Evolutionary conservation across 139 green algal species (phyloP), one percentile per base, ranked within the genome.

Genomic region (Chlamydomonas incerta): DNA sequence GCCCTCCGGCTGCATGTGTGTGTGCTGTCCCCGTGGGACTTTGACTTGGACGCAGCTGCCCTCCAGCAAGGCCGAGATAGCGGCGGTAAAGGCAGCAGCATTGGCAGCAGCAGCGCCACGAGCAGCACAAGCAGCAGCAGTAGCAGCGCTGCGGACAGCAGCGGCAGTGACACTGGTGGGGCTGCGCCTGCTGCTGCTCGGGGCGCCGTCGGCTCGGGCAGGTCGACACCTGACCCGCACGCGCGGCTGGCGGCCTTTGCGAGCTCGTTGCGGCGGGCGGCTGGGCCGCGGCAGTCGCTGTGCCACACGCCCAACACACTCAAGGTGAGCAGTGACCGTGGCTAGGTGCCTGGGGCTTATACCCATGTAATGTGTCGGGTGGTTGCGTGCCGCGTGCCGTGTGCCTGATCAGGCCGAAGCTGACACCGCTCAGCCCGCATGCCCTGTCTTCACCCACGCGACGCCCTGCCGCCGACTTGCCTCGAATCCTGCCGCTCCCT

Each of bases 11-110:
- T 72, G 20, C 26, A 29, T 2, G 60, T 82, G 75, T 55, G 2
- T 24, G 60, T 82, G 18, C 55, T 82, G 47, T 82, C 75, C 24
- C 75, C 75, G 14, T 82, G 75, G 75, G 75, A 82, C n/a, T 82
- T 82, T 28, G 18, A 72, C 3, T 2, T 21, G 26, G 24, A 15
- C 18, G 60, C 23, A 15, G 60, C 21, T n/a, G 60, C 18, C 41
- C 41, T 50, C 6, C 41, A 50, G 41, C 41, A 8, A 8, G 41
- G 41, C 8, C 41, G 41, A 50, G 41, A 5, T 34, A 67, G 33
- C 28, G 1, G 18, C 28, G 29, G 41, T 8, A 50, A 50, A 8
- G 8, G 8, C 41, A 50, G 41, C 41, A 50, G 41, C 41, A 50
- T 5, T 8, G 8, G 41, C 41, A 50, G 60, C 26, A 31, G 24